Evolutionary conservation across 2,329 filamentous ascomycete genomes (phyloP).

Genomic region (Mycogone perniciosa): DNA sequence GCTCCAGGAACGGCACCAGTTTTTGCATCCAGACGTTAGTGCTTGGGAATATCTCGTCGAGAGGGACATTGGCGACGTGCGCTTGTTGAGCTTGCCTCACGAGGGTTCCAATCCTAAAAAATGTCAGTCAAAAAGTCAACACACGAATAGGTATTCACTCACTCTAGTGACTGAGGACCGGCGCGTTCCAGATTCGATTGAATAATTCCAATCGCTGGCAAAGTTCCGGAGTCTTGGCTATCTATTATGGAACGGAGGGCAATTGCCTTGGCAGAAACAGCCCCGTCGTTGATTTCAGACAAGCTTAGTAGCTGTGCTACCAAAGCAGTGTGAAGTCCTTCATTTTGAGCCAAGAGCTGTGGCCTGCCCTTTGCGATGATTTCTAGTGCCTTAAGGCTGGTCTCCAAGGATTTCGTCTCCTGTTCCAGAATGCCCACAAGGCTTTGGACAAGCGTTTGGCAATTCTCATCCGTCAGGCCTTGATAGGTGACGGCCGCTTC

Average conservation of each 20-base stretch:
- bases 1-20: slow-evolving; percentile 48
- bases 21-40: slow-evolving; percentile 58
- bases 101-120: background rate
- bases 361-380: slow-evolving; percentile 41
- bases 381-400: slow-evolving; percentile 41
- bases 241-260: slow-evolving; percentile 42
- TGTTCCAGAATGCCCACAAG: slow-evolving; percentile 27
- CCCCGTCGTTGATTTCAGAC: slow-evolving; percentile 41
- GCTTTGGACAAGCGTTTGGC: slow-evolving; percentile 29
- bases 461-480: slow-evolving; percentile 31
- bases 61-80: slow-evolving; percentile 20
- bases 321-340: slow-evolving; percentile 41
- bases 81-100: slow-evolving; percentile 32
- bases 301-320: slow-evolving; percentile 48
- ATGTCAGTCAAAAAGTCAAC: background rate
- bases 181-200: slow-evolving; percentile 49
- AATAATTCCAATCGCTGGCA: slow-evolving; percentile 45
- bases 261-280: slow-evolving; percentile 34
- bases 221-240: slow-evolving; percentile 33
- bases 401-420: slow-evolving; percentile 22
- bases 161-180: slow-evolving; percentile 44
- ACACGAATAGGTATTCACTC: slow-evolving; percentile 20
- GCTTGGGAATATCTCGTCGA: slow-evolving; percentile 55
- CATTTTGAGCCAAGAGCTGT: slow-evolving; percentile 37
- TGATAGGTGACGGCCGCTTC: slow-evolving; percentile 41